A percentile compares a stretch with the other conserved stretches of the same genome.
phyloP scores from a whole-genome alignment of 1,284 basidiomycete species.

The Clitocybe nebularis region DNA sequence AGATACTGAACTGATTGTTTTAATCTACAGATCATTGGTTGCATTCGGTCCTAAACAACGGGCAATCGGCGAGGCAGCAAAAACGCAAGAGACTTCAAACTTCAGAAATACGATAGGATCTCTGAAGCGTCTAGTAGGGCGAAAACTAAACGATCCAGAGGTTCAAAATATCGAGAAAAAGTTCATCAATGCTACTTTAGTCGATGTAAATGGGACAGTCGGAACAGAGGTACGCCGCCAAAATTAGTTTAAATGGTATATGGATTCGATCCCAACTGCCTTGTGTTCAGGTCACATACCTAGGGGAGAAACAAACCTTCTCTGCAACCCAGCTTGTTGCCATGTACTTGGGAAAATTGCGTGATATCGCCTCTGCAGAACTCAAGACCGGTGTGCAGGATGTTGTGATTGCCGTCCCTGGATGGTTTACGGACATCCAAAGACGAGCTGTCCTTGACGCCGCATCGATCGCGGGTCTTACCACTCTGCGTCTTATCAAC shows the following conservation, averaged over 20 bases:
- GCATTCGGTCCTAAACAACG: constrained; percentile 89
- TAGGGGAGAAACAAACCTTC: constrained; percentile 75
- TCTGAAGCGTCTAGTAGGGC: constrained; percentile 84
- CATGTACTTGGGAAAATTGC: constrained; percentile 84
- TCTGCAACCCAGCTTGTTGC: constrained; percentile 85
- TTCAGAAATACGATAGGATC: constrained; percentile 94
- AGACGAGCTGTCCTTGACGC: constrained; percentile 86
- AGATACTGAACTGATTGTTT: not conserved
- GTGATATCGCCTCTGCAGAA: constrained; percentile 80
- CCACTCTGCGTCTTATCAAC: constrained; percentile 90
- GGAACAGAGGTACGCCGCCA: constrained; percentile 69
- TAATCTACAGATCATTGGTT: constrained; percentile 70
- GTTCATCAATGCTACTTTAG: constrained; percentile 80
- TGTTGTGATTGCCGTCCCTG: constrained; percentile 90
- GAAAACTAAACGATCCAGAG: constrained; percentile 74
- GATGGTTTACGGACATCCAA: constrained; percentile 92
- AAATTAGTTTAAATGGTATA: not conserved
- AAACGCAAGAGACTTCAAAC: constrained; percentile 96
- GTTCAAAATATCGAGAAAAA: constrained; percentile 81
- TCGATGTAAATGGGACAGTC: constrained; percentile 78
- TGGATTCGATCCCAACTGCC: not conserved
- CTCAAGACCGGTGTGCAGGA: constrained; percentile 85
- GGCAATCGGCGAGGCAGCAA: constrained; percentile 87
- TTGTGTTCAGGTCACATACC: constrained; percentile 71
- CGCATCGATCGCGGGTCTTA: constrained; percentile 83